Base-by-base conservation (phyloP, 257 asterid genomes). In the Echites panduratus region DNA sequence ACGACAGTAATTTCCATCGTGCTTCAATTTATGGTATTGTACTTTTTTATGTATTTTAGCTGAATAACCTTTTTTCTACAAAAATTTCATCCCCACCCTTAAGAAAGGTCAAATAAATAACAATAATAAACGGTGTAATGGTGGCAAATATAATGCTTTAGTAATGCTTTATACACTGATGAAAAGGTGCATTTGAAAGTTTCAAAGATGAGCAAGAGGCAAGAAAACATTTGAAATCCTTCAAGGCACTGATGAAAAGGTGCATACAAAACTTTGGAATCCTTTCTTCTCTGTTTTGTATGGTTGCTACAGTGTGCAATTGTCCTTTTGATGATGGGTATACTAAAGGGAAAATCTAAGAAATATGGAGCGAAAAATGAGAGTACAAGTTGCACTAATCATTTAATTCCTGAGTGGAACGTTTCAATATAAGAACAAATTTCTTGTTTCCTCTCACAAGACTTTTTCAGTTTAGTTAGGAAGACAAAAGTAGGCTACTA, bases 1-100 rank as follows among this genome's bases (percentile, higher is more conserved):
- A n/a, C n/a, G n/a, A n/a, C n/a, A n/a, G n/a, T n/a, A n/a, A n/a
- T n/a, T n/a, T n/a, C n/a, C n/a, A n/a, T n/a, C n/a, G n/a, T n/a
- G n/a, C n/a, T n/a, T n/a, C n/a, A 91, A 75, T 94, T 94, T 73
- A 83, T 66, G 97, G 97, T 88, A 87, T 67, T 66, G 26, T 70
- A 10, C 54, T 22, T 68, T n/a, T n/a, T n/a, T 48, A 17, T 68
- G 32, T 43, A 74, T 59, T 72, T 19, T 14, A 61, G 53, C 66
- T 58, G 59, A 43, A 58, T 17, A 32, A 47, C 5, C 45, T 76
- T 64, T 6, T 56, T 1, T 68, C 70, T 71, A 2, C 13, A 22
- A 22, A 56, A 56, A 3, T 14, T 20, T 19, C 22, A 50, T 6
- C 7, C 57, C 9, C 20, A 6, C 5, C 57, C 22, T 50, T 17